Evolutionary conservation across 2,329 filamentous ascomycete species (phyloP).

Genomic region (Colletotrichum graminicola): DNA sequence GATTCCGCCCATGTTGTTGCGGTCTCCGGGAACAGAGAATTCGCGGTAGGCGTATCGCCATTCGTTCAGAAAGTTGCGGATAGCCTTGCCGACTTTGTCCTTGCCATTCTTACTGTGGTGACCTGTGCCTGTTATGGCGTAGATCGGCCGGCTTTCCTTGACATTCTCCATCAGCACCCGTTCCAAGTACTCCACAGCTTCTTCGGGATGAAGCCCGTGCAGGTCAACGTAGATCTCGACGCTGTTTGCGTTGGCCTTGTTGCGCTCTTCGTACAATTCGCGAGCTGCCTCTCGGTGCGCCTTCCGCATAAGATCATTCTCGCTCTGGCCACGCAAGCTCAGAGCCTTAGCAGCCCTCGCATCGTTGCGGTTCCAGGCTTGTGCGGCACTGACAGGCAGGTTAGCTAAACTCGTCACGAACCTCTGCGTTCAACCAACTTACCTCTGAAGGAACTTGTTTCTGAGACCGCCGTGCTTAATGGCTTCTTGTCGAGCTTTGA

Average conservation of each 20-base stretch:
- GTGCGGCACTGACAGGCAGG: constrained; percentile 76
- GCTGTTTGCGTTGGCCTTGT: constrained; percentile 71
- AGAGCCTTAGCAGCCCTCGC: constrained; percentile 95
- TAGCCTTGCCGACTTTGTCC: constrained; percentile 96
- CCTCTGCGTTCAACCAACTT: constrained; percentile 46
- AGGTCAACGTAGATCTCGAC: constrained; percentile 93
- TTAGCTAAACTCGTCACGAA: background rate
- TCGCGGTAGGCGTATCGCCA: constrained; percentile 97
- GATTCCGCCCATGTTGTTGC: constrained; percentile 83
- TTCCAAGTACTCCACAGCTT: constrained; percentile 94
- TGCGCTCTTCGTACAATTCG: constrained; percentile 93
- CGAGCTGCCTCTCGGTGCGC: constrained; percentile 94
- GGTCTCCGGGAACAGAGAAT: constrained; percentile 95
- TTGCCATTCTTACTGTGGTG: constrained; percentile 99
- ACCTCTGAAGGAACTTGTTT: constrained; percentile 98
- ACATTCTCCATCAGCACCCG: constrained; percentile 87
- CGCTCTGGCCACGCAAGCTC: constrained; percentile 92
- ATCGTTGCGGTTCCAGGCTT: constrained; percentile 99
- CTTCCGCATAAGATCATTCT: constrained; percentile 97
- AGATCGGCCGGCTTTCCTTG: constrained; percentile 80
- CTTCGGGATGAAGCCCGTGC: constrained; percentile 97
- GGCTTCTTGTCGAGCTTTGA: constrained; percentile 94
- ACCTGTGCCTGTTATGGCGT: constrained; percentile 96
- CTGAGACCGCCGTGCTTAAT: constrained; percentile 96
- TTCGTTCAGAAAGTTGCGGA: constrained; percentile 91